Base-by-base conservation (phyloP, 768 basidiomycete species). In the Termitomyces titanicus region DNA sequence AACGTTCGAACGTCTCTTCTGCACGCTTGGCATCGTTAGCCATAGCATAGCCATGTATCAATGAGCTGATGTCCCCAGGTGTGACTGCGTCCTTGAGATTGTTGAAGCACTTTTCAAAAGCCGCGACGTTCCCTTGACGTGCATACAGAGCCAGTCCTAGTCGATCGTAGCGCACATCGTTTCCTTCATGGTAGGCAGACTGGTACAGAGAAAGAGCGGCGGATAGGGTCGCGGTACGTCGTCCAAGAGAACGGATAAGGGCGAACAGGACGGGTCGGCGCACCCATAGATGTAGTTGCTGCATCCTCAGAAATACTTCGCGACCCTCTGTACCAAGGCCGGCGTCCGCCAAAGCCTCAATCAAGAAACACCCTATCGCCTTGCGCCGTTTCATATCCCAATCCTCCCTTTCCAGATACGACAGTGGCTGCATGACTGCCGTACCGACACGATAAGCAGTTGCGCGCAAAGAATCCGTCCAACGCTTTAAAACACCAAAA, bases 11-110 rank as follows among this genome's bases (percentile, higher is more conserved):
- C 27, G 82, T 64, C 40, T 71, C 66, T 9, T 76, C 68, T 22
- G 80, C 79, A 35, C 69, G 67, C 18, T 73, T 64, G 1, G 68
- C 66, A 37, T 71, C 68, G 13, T 79, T 79, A 11, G 71, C 63
- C 29, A 75, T 69, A 5, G 85, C 85, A 63, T 83, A 75, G 0
- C 79, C 76, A 56, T 83, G 80, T 65, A 92, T 70, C 25, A 83
- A 63, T 69, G 77, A 71, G n/a, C 74, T 71, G 39, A 72, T 69
- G 46, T 76, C 74, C 15, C 59, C 56, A 35, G 61, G 65, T 3
- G 66, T 61, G 18, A 61, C 63, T 11, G 67, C 64, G n/a, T n/a
- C n/a, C 10, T 60, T 39, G 43, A 85, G 66, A 10, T 57, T 59
- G 38, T 68, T 54, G 60, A 75, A 86, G 59, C 72, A 77, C 20